phyloP scores from a whole-genome alignment of 2,329 filamentous ascomycete genomes.

The Colletotrichum musicola region DNA sequence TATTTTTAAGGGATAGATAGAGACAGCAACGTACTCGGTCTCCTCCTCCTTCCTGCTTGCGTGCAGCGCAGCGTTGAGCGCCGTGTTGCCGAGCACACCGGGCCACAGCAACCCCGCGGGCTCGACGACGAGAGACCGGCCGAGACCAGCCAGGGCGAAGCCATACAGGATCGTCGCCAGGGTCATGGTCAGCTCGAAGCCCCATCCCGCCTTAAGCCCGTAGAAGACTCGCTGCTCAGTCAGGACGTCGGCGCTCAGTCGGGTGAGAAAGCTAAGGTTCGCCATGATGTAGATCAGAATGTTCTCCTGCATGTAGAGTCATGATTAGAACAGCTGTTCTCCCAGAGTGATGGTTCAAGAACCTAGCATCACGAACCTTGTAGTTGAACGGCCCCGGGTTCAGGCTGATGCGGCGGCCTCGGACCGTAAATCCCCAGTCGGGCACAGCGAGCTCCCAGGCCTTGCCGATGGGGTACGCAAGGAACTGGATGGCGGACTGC shows the following conservation, averaged over 20 bases:
- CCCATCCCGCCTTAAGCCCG: slow-evolving; percentile 57
- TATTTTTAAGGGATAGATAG: no score
- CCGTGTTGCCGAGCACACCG: slow-evolving; percentile 61
- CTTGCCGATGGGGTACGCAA: slow-evolving; percentile 59
- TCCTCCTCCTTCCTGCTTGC: slow-evolving; percentile 49
- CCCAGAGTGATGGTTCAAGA: no score
- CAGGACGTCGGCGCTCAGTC: slow-evolving; percentile 51
- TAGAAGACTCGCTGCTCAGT: slow-evolving; percentile 57
- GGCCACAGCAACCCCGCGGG: slow-evolving; percentile 67
- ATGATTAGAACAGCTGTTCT: neutral
- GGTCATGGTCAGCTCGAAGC: slow-evolving; percentile 56
- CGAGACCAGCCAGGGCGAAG: slow-evolving; percentile 62
- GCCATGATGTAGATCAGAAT: slow-evolving; percentile 58
- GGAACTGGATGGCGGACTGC: slow-evolving; percentile 54
- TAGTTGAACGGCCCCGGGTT: slow-evolving; percentile 56
- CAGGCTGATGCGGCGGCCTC: slow-evolving; percentile 46
- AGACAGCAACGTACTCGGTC: slow-evolving; percentile 5
- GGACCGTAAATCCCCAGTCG: slow-evolving; percentile 46
- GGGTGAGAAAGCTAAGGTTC: slow-evolving; percentile 56
- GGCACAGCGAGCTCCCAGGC: slow-evolving; percentile 50
- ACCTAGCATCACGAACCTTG: slow-evolving; percentile 40
- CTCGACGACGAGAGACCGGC: slow-evolving; percentile 57
- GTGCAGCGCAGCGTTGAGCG: slow-evolving; percentile 57
- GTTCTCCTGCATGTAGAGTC: slow-evolving; percentile 47
- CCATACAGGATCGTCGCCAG: slow-evolving; percentile 59